phyloP scores from a whole-genome alignment of 2,329 filamentous ascomycete species.

The Exophiala xenobiotica region DNA sequence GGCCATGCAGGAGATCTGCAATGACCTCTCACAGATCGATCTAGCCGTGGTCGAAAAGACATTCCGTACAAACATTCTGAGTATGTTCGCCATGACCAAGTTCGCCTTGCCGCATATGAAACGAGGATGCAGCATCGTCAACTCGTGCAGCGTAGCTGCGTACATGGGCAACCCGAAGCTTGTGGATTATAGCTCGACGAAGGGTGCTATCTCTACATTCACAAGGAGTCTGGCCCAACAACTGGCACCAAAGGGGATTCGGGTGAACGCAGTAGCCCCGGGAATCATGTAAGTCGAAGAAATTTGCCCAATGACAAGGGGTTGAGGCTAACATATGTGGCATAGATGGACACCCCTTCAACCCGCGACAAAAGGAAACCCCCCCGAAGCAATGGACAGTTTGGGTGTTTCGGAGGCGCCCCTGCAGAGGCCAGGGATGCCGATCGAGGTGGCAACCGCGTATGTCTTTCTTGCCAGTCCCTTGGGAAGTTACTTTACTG shows the following conservation, averaged over 20 bases:
- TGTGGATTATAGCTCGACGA: constrained; percentile 59
- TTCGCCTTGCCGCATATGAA: constrained; percentile 57
- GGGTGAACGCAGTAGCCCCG: constrained; percentile 49
- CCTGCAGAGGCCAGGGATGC: constrained; percentile 39
- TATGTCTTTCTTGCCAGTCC: constrained; percentile 41
- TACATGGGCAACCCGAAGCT: constrained; percentile 54
- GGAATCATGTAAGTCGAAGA: constrained; percentile 36
- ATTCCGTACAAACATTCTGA: constrained; percentile 58
- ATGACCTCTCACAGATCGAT: constrained; percentile 53
- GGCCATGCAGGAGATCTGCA: constrained; percentile 52
- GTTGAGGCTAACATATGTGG: neutral
- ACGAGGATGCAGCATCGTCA: constrained; percentile 51
- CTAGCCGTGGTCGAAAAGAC: constrained; percentile 56
- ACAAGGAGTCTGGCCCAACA: constrained; percentile 55
- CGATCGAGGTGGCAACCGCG: constrained; percentile 42
- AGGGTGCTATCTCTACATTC: constrained; percentile 59
- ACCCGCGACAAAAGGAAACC: constrained; percentile 28
- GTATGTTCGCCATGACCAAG: constrained; percentile 61
- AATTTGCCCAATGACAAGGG: neutral
- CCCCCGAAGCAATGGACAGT: constrained; percentile 36
- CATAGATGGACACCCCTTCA: constrained; percentile 36
- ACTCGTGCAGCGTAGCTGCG: constrained; percentile 55
- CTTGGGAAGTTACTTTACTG: constrained; percentile 23
- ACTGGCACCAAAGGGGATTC: constrained; percentile 56
- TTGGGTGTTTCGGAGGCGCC: constrained; percentile 32